These are phyloP conservation scores for Pseudohalonectria lignicola DNA, from an alignment of 2,329 filamentous ascomycete genomes.

Conservation along the genomic window DNA sequence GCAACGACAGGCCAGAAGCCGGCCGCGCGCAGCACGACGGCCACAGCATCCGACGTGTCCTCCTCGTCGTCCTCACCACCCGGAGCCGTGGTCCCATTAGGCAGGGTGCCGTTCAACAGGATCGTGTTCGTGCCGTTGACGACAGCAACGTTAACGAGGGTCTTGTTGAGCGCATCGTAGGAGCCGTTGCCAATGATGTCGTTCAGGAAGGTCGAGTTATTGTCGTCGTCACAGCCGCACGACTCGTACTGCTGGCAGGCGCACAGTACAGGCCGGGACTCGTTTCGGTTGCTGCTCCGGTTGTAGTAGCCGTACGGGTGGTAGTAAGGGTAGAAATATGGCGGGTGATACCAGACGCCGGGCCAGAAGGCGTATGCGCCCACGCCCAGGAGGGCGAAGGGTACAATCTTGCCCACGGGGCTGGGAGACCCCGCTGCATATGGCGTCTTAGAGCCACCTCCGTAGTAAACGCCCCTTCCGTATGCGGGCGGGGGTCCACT, in stretches of 20 bases:
- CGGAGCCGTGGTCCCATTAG: slow-evolving; percentile 50
- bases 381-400: slow-evolving; percentile 38
- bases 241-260: slow-evolving; percentile 42
- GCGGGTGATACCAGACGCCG: slow-evolving; percentile 52
- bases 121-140: slow-evolving; percentile 55
- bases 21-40: slow-evolving; percentile 21
- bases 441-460: slow-evolving; percentile 50
- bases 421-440: slow-evolving; percentile 44
- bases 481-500: slow-evolving; percentile 45
- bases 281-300: slow-evolving; percentile 36
- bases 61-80: slow-evolving; percentile 29
- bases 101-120: slow-evolving; percentile 65
- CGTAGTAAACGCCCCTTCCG: slow-evolving; percentile 55
- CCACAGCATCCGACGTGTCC: slow-evolving; percentile 20
- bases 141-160: slow-evolving; percentile 47
- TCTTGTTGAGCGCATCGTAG: slow-evolving; percentile 47
- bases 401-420: slow-evolving; percentile 37
- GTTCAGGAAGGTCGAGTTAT: slow-evolving; percentile 45
- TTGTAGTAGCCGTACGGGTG: slow-evolving; percentile 40
- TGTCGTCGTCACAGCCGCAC: slow-evolving; percentile 62
- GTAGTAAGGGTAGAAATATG: slow-evolving; percentile 48
- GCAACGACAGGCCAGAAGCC: slow-evolving; percentile 40
- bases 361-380: slow-evolving; percentile 48
- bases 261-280: slow-evolving; percentile 50
- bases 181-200: slow-evolving; percentile 56